These are phyloP conservation scores for Withania somnifera DNA, from an alignment of 305 asterid species.

Conservation along the genomic window DNA sequence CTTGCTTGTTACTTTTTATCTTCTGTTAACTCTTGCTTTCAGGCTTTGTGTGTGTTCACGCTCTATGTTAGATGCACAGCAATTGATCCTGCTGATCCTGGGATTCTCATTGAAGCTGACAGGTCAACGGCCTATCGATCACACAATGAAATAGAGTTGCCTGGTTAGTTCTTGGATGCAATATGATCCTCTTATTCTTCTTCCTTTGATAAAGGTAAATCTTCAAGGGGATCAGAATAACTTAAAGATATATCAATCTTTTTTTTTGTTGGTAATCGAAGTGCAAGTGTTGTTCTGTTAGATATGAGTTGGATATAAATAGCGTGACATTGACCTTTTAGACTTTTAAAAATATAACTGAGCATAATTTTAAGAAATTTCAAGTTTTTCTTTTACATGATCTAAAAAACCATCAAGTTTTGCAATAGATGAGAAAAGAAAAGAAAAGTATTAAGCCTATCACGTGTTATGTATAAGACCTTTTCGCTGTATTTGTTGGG, in stretches of 20 bases:
- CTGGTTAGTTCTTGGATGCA: conserved; percentile 37
- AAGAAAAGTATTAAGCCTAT: neutral
- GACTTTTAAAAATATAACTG: neutral
- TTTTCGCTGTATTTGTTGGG: neutral
- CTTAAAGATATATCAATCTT: neutral
- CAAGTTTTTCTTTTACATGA: neutral
- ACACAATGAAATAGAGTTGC: conserved; percentile 52
- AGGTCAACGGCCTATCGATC: conserved; percentile 44
- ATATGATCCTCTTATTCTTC: neutral
- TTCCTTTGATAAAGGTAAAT: neutral
- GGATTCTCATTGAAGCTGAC: conserved; percentile 64
- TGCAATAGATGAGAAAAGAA: neutral
- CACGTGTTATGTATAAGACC: neutral
- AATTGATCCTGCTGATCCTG: conserved; percentile 97
- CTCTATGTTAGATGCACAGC: conserved; percentile 94
- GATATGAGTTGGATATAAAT: neutral
- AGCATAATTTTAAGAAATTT: neutral
- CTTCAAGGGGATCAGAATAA: neutral
- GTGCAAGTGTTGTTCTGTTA: neutral
- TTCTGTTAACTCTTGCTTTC: conserved; percentile 19
- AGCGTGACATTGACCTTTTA: neutral
- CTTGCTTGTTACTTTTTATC: conserved; percentile 4
- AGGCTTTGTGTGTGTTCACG: conserved; percentile 73
- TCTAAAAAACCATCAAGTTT: neutral
- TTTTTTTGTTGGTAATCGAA: neutral